phyloP scores from a whole-genome alignment of 1,139 yeast species.

The Suhomyces guaymorum region DNA sequence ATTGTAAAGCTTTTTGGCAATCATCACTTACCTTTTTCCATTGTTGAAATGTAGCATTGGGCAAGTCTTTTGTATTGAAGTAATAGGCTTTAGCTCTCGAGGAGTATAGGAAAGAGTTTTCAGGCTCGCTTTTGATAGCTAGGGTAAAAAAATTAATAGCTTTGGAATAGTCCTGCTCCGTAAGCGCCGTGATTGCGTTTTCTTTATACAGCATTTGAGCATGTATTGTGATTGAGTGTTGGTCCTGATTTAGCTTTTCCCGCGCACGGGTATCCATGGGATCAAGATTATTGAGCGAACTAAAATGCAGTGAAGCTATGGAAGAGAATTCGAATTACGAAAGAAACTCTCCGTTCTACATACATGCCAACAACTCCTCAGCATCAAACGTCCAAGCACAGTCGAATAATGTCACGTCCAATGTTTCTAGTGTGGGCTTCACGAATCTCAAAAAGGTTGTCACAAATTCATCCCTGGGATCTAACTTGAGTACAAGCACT shows the following conservation, averaged over 20 bases:
- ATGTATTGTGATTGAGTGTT: too few species aligned
- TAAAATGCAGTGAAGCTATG: conserved; percentile 2
- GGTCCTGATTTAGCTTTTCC: too few species aligned
- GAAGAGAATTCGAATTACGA: conserved; percentile 4
- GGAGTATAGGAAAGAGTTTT: conserved; percentile 17
- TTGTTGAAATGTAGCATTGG: conserved; percentile 10
- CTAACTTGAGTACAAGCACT: conserved; percentile 27
- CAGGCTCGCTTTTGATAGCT: conserved; percentile 18
- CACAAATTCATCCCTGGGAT: conserved; percentile 35
- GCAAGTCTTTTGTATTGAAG: conserved; percentile 11
- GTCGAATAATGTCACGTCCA: conserved; percentile 21
- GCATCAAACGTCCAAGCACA: conserved; percentile 20
- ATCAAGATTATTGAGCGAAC: too few species aligned
- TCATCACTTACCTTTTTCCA: conserved; percentile 26
- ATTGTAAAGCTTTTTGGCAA: conserved; percentile 29
- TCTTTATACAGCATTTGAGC: conserved; percentile 5
- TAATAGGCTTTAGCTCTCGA: conserved; percentile 22
- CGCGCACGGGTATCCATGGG: too few species aligned
- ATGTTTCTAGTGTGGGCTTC: conserved; percentile 44
- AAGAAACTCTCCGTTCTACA: conserved; percentile 17
- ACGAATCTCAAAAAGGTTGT: conserved; percentile 37
- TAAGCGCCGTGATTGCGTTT: conserved; percentile 3
- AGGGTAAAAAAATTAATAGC: conserved; percentile 23
- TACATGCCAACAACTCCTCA: conserved; percentile 25
- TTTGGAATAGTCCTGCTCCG: conserved; percentile 18